These are phyloP conservation scores for Fusarium sp. DNA, from an alignment of 2,329 filamentous ascomycete genomes.

Conservation along the genomic window DNA sequence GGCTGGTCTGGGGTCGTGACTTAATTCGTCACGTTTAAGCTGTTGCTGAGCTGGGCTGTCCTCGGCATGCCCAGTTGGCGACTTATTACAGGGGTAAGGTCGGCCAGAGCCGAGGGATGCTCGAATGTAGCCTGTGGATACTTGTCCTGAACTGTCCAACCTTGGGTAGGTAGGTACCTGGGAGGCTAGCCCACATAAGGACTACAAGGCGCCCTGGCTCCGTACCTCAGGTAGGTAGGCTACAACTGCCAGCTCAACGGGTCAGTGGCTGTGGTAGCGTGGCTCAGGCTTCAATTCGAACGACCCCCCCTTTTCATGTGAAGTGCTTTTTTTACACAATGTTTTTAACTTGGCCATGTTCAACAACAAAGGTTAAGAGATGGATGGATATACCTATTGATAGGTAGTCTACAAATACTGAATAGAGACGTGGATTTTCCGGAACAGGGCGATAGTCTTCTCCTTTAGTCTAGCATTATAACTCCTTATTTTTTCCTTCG, in stretches of 20 bases:
- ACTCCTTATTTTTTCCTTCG: slow-evolving; percentile 48
- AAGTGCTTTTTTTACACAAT: slow-evolving; percentile 4
- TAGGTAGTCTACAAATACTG: slow-evolving; percentile 24
- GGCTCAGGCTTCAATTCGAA: slow-evolving; percentile 5
- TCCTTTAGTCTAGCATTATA: slow-evolving; percentile 11
- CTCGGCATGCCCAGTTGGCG: slow-evolving; percentile 16
- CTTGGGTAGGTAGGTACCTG: neutral
- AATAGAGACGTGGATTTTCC: slow-evolving; percentile 9
- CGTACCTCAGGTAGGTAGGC: too few species aligned
- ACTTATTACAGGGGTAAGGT: slow-evolving; percentile 36
- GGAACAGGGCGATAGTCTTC: slow-evolving; percentile 11
- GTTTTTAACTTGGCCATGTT: neutral
- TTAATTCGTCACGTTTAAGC: slow-evolving; percentile 26
- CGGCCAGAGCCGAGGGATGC: slow-evolving; percentile 41
- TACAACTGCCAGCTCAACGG: neutral
- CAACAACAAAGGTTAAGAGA: neutral
- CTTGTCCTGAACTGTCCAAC: neutral
- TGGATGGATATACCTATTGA: slow-evolving; percentile 19
- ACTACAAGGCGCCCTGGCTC: neutral
- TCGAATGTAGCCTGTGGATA: neutral
- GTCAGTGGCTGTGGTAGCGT: slow-evolving; percentile 20
- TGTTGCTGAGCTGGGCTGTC: neutral
- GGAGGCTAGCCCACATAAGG: too few species aligned
- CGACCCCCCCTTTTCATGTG: slow-evolving; percentile 17
- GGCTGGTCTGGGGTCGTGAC: slow-evolving; percentile 21